Evolutionary conservation across 106 monocot species (phyloP).

Genomic region (Hemerocallis citrina): DNA sequence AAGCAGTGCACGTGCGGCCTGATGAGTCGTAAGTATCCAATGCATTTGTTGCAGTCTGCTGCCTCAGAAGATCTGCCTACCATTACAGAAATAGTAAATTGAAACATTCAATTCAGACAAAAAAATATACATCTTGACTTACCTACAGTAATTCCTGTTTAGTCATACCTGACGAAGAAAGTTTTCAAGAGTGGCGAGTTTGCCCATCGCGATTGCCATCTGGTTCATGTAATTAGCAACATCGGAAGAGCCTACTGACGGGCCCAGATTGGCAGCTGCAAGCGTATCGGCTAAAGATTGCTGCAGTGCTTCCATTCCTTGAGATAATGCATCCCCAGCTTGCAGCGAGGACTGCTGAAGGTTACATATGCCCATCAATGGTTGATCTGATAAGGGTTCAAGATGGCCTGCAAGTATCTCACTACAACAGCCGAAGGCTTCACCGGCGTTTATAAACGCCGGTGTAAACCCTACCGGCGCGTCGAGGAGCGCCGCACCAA

Average conservation of each 20-base stretch:
- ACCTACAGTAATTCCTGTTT: no score
- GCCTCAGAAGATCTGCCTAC: slow-evolving; percentile 80
- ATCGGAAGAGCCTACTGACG: slow-evolving; percentile 32
- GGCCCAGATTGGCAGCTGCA: slow-evolving; percentile 33
- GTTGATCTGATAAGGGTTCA: slow-evolving; percentile 80
- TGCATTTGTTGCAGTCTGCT: slow-evolving; percentile 90
- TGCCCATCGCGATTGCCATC: slow-evolving; percentile 81
- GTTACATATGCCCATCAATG: slow-evolving; percentile 77
- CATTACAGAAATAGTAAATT: no score
- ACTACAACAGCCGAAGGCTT: no score
- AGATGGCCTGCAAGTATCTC: slow-evolving; percentile 65
- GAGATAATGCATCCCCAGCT: slow-evolving; percentile 78
- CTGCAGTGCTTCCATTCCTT: slow-evolving; percentile 90
- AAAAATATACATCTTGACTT: no score
- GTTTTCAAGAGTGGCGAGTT: slow-evolving; percentile 62
- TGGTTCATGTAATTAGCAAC: slow-evolving; percentile 71
- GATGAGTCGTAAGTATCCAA: slow-evolving; percentile 63
- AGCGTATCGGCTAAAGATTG: slow-evolving; percentile 65
- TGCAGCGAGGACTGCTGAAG: slow-evolving; percentile 85
- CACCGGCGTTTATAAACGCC: no score
- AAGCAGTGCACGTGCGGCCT: slow-evolving; percentile 67
- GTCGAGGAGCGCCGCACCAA: no score
- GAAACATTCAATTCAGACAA: no score
- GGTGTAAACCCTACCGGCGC: no score
- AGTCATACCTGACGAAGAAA: slow-evolving; percentile 68